phyloP scores from a whole-genome alignment of 2,329 filamentous ascomycete species.

The Neopestalotiopsis clavispora region DNA sequence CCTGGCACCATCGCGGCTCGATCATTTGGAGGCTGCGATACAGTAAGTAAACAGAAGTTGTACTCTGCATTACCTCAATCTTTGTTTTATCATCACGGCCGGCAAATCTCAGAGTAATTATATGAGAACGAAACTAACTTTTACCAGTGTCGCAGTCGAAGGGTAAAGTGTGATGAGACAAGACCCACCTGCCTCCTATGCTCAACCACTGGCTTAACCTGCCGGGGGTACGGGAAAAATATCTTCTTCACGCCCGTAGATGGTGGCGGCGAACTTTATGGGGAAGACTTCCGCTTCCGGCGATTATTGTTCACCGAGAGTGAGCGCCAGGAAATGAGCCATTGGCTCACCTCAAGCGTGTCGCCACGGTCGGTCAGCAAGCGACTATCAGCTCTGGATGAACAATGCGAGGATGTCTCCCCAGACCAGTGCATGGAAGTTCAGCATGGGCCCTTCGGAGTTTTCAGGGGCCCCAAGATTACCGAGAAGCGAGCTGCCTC shows the following conservation, averaged over 20 bases:
- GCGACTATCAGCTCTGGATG: slow-evolving; percentile 33
- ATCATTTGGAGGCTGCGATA: slow-evolving; percentile 12
- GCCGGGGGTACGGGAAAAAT: slow-evolving; percentile 40
- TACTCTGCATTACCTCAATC: background rate
- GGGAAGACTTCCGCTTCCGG: slow-evolving; percentile 36
- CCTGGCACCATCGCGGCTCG: background rate
- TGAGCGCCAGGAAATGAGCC: slow-evolving; percentile 42
- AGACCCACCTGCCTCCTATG: slow-evolving; percentile 40
- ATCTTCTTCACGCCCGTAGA: slow-evolving; percentile 38
- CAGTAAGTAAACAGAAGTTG: slow-evolving; percentile 1
- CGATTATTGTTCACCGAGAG: slow-evolving; percentile 41
- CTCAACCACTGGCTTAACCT: slow-evolving; percentile 30
- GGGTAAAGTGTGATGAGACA: slow-evolving; percentile 43
- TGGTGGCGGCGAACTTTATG: slow-evolving; percentile 24
- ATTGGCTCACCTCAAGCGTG: slow-evolving; percentile 33
- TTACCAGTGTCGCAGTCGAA: slow-evolving; percentile 39
- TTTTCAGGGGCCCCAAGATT: slow-evolving; percentile 4
- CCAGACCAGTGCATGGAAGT: slow-evolving; percentile 17
- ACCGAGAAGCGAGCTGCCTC: background rate
- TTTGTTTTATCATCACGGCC: background rate
- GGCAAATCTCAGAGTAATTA: background rate
- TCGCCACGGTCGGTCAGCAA: slow-evolving; percentile 28
- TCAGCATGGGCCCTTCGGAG: slow-evolving; percentile 21
- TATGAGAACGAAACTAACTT: slow-evolving; percentile 8
- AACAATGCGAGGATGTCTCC: slow-evolving; percentile 28